A percentile compares a stretch with the other conserved stretches of the same genome.
Conservation (phyloP, 768 basidiomycete genomes). For the Russula lepida region DNA sequence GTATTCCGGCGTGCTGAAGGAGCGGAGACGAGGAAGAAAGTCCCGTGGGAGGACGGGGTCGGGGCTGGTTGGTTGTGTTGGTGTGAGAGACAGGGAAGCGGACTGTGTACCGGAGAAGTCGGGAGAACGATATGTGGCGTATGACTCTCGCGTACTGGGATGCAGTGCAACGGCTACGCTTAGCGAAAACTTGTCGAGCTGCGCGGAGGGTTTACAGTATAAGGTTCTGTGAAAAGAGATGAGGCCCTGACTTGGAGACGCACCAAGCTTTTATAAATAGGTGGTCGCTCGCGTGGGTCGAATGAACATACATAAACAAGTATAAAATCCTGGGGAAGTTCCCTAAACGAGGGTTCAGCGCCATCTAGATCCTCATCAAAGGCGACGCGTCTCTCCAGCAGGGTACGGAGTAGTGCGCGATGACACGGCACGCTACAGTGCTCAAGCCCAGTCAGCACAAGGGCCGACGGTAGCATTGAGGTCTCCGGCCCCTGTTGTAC, state of each 20-base stretch:
- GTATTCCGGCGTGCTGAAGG: conserved; percentile 19
- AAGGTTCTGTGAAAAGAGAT: not conserved
- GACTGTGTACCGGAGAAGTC: conserved; percentile 23
- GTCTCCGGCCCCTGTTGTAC: conserved; percentile 10
- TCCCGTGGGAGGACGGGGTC: conserved; percentile 24
- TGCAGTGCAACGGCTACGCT: conserved; percentile 49
- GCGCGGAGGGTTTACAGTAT: not conserved
- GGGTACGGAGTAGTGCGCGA: conserved; percentile 43
- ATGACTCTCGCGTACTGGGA: conserved; percentile 24
- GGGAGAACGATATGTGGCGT: conserved; percentile 27
- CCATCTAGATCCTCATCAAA: conserved; percentile 33
- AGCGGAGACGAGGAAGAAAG: conserved; percentile 26
- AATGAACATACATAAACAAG: conserved; percentile 63
- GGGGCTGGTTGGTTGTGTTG: not conserved
- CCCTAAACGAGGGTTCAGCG: conserved; percentile 33
- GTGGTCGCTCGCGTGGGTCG: conserved; percentile 56
- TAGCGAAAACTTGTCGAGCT: conserved; percentile 78
- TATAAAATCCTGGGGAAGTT: conserved; percentile 61
- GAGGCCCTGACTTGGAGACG: conserved; percentile 23
- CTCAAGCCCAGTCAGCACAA: conserved; percentile 69
- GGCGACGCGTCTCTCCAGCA: conserved; percentile 44
- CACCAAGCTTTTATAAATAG: conserved; percentile 58
- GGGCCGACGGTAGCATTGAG: conserved; percentile 42
- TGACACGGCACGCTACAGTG: conserved; percentile 47
- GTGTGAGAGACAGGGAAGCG: conserved; percentile 23